phyloP scores from a whole-genome alignment of 768 basidiomycete species.

The Tylopilus subfusipes region DNA sequence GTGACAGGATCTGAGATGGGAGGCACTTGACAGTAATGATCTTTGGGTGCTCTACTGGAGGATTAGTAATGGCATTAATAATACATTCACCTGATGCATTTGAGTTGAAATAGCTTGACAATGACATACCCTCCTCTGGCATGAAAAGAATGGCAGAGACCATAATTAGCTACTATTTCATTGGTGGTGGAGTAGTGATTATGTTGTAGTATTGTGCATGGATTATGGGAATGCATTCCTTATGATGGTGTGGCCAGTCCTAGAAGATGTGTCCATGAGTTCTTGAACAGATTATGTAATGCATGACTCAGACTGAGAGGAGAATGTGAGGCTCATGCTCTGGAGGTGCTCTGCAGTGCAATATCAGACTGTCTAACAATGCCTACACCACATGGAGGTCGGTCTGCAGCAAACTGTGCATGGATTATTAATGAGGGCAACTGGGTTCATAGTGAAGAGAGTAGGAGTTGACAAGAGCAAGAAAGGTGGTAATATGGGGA shows the following conservation, averaged over 20 bases:
- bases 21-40: slow-evolving; percentile 69
- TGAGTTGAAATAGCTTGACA: neutral
- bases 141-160: slow-evolving; percentile 74
- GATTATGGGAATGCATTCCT: slow-evolving; percentile 57
- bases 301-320: no score
- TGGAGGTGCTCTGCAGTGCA: slow-evolving; percentile 76
- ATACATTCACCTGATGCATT: slow-evolving; percentile 3
- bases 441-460: slow-evolving; percentile 60
- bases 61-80: slow-evolving; percentile 8
- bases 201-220: slow-evolving; percentile 54
- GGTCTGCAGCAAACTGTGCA: slow-evolving; percentile 69
- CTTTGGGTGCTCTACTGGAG: slow-evolving; percentile 62
- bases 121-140: slow-evolving; percentile 69
- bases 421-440: slow-evolving; percentile 64
- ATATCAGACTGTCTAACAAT: slow-evolving; percentile 80
- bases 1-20: slow-evolving; percentile 63
- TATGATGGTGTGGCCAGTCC: slow-evolving; percentile 82
- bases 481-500: no score
- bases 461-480: no score
- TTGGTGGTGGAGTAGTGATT: slow-evolving; percentile 74
- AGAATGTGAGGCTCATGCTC: slow-evolving; percentile 41
- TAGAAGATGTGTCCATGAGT: slow-evolving; percentile 27
- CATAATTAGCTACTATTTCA: slow-evolving; percentile 59
- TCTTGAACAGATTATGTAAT: slow-evolving; percentile 19
- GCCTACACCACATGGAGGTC: slow-evolving; percentile 86